Conservation (phyloP, 805 yeast species). For the Zygosaccharomyces kombuchaensis region DNA sequence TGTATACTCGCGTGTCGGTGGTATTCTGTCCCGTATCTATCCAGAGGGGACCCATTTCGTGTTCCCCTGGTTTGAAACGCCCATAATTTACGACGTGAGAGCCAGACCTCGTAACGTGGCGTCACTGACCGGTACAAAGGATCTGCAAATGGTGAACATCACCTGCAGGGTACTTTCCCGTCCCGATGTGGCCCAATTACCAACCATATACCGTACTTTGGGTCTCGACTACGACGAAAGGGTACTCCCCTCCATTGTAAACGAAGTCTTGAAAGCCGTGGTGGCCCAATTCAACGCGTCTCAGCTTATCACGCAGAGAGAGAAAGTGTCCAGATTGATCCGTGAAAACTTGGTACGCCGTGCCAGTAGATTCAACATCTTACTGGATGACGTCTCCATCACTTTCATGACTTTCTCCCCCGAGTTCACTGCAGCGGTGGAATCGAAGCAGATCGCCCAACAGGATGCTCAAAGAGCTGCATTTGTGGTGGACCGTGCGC, state of each 20-base stretch:
- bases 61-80: conserved; percentile 92
- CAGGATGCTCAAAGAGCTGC: conserved; percentile 99
- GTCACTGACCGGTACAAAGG: conserved; percentile 95
- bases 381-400: conserved; percentile 91
- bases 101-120: conserved; percentile 97
- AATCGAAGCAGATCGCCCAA: conserved; percentile 98
- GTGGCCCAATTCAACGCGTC: conserved; percentile 99
- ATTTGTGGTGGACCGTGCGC: conserved; percentile 91
- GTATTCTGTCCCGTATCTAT: conserved; percentile 77
- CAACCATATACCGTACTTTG: conserved; percentile 83
- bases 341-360: conserved; percentile 88
- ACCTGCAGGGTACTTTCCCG: conserved; percentile 96
- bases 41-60: conserved; percentile 94
- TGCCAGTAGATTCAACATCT: conserved; percentile 82
- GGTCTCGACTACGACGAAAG: conserved; percentile 96
- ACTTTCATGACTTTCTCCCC: conserved; percentile 97
- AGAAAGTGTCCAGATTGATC: conserved; percentile 85
- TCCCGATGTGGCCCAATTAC: conserved; percentile 75
- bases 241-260: conserved; percentile 95
- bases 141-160: conserved; percentile 97
- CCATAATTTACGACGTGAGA: conserved; percentile 88
- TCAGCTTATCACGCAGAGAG: conserved; percentile 98
- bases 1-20: conserved; percentile 80
- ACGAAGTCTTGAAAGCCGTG: conserved; percentile 92
- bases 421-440: conserved; percentile 95